Evolutionary conservation across 2,329 filamentous ascomycete species (phyloP).

Genomic region (Fusarium albosuccineum): DNA sequence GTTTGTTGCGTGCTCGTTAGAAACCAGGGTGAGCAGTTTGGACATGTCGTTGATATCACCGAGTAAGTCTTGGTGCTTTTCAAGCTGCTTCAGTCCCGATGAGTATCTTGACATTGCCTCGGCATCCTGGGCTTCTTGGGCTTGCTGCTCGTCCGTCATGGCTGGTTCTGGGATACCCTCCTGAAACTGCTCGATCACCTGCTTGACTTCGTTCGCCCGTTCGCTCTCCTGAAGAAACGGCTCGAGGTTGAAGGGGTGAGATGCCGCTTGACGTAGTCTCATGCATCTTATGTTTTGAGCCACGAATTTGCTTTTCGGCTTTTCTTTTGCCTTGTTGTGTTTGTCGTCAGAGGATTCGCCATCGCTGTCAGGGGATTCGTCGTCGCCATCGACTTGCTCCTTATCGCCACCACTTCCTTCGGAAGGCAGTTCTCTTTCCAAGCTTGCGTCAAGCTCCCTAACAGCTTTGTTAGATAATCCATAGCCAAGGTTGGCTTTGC

Average conservation of each 20-base stretch:
- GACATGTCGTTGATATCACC: conserved; percentile 39
- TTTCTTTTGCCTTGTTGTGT: background rate
- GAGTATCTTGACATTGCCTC: background rate
- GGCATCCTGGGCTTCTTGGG: background rate
- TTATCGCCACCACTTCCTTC: background rate
- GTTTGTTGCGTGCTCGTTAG: conserved; percentile 20
- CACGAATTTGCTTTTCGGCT: background rate
- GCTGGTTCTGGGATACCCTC: background rate
- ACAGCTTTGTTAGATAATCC: background rate
- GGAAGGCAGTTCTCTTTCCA: background rate
- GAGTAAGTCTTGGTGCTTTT: conserved; percentile 19
- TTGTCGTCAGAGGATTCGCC: background rate
- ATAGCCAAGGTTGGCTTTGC: no score
- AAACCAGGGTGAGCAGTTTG: conserved; percentile 16
- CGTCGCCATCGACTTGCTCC: background rate
- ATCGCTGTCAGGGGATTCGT: background rate
- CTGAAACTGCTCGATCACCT: background rate
- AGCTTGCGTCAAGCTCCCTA: background rate
- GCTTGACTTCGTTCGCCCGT: background rate
- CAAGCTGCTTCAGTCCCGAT: background rate
- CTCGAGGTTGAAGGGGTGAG: conserved; percentile 49
- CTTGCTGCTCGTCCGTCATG: background rate
- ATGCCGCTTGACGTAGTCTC: conserved; percentile 37
- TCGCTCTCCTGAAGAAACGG: conserved; percentile 30
- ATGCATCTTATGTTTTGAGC: background rate